Conservation (phyloP, 768 basidiomycete genomes). For the Boletellus emodensis region DNA sequence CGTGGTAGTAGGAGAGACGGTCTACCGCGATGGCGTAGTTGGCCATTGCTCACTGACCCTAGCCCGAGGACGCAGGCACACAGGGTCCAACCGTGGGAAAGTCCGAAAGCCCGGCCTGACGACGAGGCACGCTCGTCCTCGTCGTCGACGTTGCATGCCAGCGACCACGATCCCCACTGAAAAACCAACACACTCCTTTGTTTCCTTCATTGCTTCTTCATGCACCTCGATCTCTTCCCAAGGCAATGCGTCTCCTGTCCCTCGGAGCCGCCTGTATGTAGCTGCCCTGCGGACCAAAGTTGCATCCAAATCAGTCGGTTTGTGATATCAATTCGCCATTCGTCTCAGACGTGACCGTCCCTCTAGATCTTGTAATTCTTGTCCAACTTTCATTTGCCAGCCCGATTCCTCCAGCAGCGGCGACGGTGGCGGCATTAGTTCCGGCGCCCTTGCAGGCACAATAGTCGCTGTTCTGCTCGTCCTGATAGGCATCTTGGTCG, state of each 20-base stretch:
- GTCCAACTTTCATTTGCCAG: constrained; percentile 52
- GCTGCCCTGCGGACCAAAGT: constrained; percentile 49
- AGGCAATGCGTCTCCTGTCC: constrained; percentile 53
- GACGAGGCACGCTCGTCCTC: constrained; percentile 5
- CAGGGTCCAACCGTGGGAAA: not conserved
- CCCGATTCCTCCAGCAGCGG: constrained; percentile 18
- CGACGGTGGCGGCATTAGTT: constrained; percentile 45
- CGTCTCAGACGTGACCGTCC: constrained; percentile 1
- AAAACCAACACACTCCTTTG: constrained; percentile 34
- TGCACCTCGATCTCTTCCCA: constrained; percentile 34
- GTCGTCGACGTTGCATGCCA: constrained; percentile 12
- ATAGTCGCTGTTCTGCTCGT: constrained; percentile 63
- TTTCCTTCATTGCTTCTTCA: constrained; percentile 23
- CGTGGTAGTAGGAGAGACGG: constrained; percentile 58
- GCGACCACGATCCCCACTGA: constrained; percentile 18
- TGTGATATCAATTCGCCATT: constrained; percentile 16
- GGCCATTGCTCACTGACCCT: not conserved
- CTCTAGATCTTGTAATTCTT: constrained; percentile 54
- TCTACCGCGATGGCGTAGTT: constrained; percentile 34
- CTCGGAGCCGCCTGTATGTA: constrained; percentile 45
- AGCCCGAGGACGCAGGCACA: no score
- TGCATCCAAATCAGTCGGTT: constrained; percentile 64
- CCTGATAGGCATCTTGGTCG: constrained; percentile 45
- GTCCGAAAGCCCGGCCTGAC: not conserved
- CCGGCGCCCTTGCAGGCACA: constrained; percentile 72